These are phyloP conservation scores for Volvariella volvacea DNA, from an alignment of 1,284 basidiomycete species.

Conservation along the genomic window DNA sequence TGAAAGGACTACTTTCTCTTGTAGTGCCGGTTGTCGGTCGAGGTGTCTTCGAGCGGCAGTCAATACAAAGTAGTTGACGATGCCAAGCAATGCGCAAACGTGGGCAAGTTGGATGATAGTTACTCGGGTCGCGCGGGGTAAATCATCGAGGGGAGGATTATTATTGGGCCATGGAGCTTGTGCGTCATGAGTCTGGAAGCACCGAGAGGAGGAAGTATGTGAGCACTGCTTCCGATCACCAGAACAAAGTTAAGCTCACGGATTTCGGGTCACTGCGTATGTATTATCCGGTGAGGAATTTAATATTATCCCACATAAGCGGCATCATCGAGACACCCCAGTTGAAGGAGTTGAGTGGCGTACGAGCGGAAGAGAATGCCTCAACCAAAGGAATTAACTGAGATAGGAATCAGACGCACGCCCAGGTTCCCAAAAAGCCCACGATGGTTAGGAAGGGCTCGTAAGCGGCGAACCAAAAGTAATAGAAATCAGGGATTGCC, in stretches of 20 bases:
- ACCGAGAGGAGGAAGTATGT: conserved; percentile 7
- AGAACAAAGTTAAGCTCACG: conserved; percentile 28
- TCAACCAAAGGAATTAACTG: conserved; percentile 5
- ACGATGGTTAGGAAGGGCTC: conserved; percentile 61
- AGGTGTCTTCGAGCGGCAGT: conserved; percentile 54
- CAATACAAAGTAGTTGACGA: conserved; percentile 63
- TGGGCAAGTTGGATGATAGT: conserved; percentile 66
- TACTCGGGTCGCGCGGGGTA: conserved; percentile 59
- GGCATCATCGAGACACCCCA: no score
- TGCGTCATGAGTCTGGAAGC: conserved; percentile 53
- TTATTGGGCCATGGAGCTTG: conserved; percentile 65
- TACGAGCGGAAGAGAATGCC: no score
- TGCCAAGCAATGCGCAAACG: conserved; percentile 64
- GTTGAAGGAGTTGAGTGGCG: no score
- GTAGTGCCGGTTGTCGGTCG: conserved; percentile 47
- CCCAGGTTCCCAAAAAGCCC: conserved; percentile 57
- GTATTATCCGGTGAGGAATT: conserved; percentile 6
- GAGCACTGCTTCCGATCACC: neutral
- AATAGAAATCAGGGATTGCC: conserved; percentile 66
- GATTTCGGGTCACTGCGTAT: conserved; percentile 50
- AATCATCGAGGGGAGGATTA: conserved; percentile 35
- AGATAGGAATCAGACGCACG: conserved; percentile 23
- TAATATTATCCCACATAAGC: no score
- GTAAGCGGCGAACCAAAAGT: conserved; percentile 62
- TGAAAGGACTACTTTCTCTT: conserved; percentile 60